Evolutionary conservation across 768 basidiomycete species (phyloP), one percentile per base, ranked within the genome.

Genomic region (Boletus tomentosulus): DNA sequence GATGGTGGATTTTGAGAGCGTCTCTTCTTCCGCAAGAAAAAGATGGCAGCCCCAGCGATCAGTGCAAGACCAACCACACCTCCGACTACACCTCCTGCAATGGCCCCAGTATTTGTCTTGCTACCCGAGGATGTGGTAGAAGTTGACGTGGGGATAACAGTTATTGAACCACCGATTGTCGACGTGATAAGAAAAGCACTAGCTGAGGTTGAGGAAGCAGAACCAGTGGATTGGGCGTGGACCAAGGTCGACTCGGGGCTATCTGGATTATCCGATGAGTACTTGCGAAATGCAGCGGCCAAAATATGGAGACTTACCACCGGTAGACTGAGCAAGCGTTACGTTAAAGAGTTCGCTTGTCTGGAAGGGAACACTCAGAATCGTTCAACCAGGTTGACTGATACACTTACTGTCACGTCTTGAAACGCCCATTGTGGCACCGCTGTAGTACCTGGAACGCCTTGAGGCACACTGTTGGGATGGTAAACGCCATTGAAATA

Each of bases 351-450:
- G 55, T 47, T 74, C 67, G 41, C 59, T 65, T 22, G 60, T 49
- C 75, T 79, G 47, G 9, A 37, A 50, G 53, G 31, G 31, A 31
- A 39, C 2, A 5, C n/a, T 58, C 37, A 58, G 27, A 7, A 58
- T 9, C 56, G 27, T 49, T 15, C 38, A 12, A 19, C n/a, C n/a
- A 28, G 10, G 4, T 39, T 16, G 10, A 9, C 25, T 30, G 33
- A 56, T 66, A 43, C 35, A 37, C 78, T 45, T 61, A 78, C 76
- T 60, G 72, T 65, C 24, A 85, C 77, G 53, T 82, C 76, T 33
- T 80, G 67, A 55, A 78, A 87, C 11, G 84, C 84, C 85, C 85
- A 87, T 10, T 75, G 76, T 8, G 84, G 85, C 19, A 86, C 74
- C 11, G 72, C 67, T 2, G 78, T 73, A 6, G 75, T 76, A 0